Conservation (phyloP, 495 filamentous ascomycete genomes). For the Trichoderma gamsii region DNA sequence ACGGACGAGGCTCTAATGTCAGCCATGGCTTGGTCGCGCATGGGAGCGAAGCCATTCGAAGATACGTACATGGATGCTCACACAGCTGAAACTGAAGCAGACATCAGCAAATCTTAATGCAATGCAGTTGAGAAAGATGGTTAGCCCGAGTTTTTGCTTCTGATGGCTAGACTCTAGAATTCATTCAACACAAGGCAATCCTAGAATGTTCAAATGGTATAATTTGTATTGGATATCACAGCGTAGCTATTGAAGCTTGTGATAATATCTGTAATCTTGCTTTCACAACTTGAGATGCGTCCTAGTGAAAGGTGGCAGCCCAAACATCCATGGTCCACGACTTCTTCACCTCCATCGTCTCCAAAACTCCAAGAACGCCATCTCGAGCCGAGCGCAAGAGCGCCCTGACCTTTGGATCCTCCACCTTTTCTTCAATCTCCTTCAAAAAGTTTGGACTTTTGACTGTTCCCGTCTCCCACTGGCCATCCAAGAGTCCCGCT, state of each 20-base stretch:
- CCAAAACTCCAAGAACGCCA: constrained; percentile 30
- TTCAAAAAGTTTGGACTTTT: constrained; percentile 23
- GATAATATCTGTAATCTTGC: too few relatives aligned
- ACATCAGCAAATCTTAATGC: neutral
- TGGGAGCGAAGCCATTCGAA: neutral
- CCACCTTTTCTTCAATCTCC: constrained; percentile 27
- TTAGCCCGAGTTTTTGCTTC: neutral
- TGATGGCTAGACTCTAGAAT: neutral
- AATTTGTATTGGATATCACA: too few relatives aligned
- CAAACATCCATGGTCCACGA: constrained; percentile 46
- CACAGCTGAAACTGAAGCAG: neutral
- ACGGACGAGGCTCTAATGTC: constrained; percentile 26
- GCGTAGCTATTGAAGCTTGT: too few relatives aligned
- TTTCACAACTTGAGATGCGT: too few relatives aligned
- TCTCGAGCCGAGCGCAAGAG: constrained; percentile 31
- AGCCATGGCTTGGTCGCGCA: constrained; percentile 15
- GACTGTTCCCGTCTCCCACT: constrained; percentile 38
- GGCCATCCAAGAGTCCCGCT: constrained; percentile 37
- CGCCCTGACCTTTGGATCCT: constrained; percentile 31
- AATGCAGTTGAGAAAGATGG: neutral
- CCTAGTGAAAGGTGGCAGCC: constrained; percentile 30
- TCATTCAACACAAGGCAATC: neutral
- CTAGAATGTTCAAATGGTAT: too few relatives aligned
- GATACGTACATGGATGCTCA: neutral
- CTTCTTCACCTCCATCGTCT: constrained; percentile 28